Evolutionary conservation across 495 filamentous ascomycete genomes (phyloP), one percentile per base, ranked within the genome.

Genomic region (Amniculicola lignicola): DNA sequence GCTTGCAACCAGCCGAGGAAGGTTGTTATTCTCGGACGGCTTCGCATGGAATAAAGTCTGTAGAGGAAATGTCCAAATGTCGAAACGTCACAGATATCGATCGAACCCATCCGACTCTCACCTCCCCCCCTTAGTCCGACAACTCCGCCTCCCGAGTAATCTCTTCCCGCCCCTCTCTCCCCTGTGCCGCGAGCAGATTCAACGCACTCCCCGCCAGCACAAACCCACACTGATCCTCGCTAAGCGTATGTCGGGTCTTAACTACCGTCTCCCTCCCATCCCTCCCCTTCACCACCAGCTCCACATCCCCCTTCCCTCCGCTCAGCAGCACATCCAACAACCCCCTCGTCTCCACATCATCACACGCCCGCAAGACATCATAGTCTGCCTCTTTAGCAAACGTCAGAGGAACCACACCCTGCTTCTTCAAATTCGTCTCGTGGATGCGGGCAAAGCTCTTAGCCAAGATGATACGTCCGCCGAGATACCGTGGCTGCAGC

Each of bases 381-480:
- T 98, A 98, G 68, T 97, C 94, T n/a, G 73, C 75, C 66, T 87
- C 87, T 65, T 93, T 77, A 1, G 74, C 88, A 64, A 98, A 95
- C 0, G 88, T 94, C 56, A 98, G 73, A 0, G 93, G 93, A 18
- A 96, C 90, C 14, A 98, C 86, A 54, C 93, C 93, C 76, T 98
- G 93, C 77, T 98, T 97, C 84, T 98, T 98, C 25, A 98, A 75
- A 73, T 98, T 98, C 15, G 93, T 96, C 78, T 98, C 94, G 74
- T 98, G 93, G 71, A 98, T 98, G 37, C 93, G 80, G 2, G 93
- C 93, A 69, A 98, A 97, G 67, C 78, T 84, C 79, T 97, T 97
- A 50, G 85, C 78, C 21, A 97, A 81, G 39, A 98, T 89, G 62
- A 96, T 72, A 14, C 92, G 77, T 28, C 89, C 89, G 44, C 93